Conservation (phyloP, 495 filamentous ascomycete species). For the Polyplosphaeria fusca region DNA sequence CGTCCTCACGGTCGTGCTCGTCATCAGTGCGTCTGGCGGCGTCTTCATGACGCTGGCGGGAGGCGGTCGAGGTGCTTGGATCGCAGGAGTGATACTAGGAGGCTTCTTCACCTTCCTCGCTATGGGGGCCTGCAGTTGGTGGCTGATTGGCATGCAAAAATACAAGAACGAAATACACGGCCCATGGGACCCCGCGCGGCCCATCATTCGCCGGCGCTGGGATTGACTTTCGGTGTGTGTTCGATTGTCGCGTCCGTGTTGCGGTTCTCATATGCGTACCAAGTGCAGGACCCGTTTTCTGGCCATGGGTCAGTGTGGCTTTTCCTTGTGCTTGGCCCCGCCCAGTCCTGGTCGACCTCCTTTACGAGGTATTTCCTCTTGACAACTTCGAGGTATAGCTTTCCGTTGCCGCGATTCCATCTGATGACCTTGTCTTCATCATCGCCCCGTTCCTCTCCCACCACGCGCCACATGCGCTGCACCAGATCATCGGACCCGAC, state of each 20-base stretch:
- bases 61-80: constrained; percentile 70
- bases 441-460: background rate
- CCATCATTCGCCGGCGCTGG: constrained; percentile 64
- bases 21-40: constrained; percentile 72
- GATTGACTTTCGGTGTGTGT: constrained; percentile 43
- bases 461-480: constrained; percentile 20
- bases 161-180: constrained; percentile 99
- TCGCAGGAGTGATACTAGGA: constrained; percentile 70
- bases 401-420: constrained; percentile 12
- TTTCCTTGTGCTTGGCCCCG: background rate
- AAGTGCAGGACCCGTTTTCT: constrained; percentile 23
- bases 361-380: constrained; percentile 8
- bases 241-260: background rate
- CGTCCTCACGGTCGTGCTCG: constrained; percentile 70
- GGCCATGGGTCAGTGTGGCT: constrained; percentile 14
- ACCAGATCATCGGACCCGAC: constrained; percentile 24
- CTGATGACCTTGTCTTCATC: constrained; percentile 19
- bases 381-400: constrained; percentile 21
- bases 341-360: constrained; percentile 6
- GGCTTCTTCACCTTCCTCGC: constrained; percentile 64
- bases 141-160: constrained; percentile 94
- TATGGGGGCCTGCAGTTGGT: constrained; percentile 96
- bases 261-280: constrained; percentile 21
- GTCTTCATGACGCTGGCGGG: constrained; percentile 65
- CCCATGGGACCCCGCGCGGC: constrained; percentile 94